A percentile compares a stretch with the other conserved stretches of the same genome.
Evolutionary conservation across 805 yeast genomes (phyloP).

Genomic region (Pichia phayaonensis): DNA sequence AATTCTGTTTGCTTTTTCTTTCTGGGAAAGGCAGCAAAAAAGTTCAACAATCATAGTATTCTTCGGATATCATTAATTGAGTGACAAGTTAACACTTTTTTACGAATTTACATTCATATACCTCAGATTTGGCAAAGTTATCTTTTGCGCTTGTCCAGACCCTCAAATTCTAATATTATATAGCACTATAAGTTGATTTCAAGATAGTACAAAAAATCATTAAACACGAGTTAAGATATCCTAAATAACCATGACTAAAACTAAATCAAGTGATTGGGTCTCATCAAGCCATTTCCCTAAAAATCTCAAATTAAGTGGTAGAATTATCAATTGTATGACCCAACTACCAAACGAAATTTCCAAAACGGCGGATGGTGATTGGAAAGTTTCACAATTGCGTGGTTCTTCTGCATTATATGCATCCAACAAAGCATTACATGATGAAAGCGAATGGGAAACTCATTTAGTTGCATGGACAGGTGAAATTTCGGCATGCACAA

Average conservation of each 20-base stretch:
- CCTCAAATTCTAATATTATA: too few relatives aligned
- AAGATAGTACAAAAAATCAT: too few relatives aligned
- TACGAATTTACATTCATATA: too few relatives aligned
- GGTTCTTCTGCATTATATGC: constrained; percentile 86
- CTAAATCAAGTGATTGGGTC: constrained; percentile 1
- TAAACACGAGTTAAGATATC: too few relatives aligned
- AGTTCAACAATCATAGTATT: background rate
- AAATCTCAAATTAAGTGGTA: constrained; percentile 45
- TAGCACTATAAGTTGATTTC: too few relatives aligned
- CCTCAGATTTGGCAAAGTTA: too few relatives aligned
- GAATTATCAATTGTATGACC: constrained; percentile 62
- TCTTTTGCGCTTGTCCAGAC: too few relatives aligned
- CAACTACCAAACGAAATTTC: constrained; percentile 57
- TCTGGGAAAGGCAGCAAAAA: background rate
- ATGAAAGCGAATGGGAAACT: constrained; percentile 76
- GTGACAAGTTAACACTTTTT: background rate
- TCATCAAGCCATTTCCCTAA: constrained; percentile 17
- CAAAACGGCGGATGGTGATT: constrained; percentile 33
- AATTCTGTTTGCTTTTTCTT: background rate
- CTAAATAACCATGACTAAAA: background rate
- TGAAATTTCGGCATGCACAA: constrained; percentile 39
- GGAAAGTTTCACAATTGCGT: constrained; percentile 58
- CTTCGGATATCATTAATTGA: background rate
- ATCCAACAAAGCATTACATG: constrained; percentile 55
- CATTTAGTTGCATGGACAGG: constrained; percentile 95